phyloP scores from a whole-genome alignment of 1,284 basidiomycete species.

The Apiotrichum brassicae region DNA sequence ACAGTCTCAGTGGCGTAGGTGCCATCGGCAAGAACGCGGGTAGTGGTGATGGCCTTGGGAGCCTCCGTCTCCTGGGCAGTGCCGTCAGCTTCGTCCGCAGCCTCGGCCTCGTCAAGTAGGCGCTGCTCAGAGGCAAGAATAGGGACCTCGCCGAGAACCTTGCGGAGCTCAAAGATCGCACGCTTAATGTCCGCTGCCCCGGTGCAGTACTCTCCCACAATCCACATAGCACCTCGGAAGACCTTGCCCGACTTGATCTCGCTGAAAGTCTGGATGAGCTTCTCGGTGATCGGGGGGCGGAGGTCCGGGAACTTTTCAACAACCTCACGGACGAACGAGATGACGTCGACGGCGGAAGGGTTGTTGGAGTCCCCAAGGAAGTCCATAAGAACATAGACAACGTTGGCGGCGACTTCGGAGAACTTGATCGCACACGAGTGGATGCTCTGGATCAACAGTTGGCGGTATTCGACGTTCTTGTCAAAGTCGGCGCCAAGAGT shows the following conservation, averaged over 20 bases:
- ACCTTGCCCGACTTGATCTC: slow-evolving; percentile 98
- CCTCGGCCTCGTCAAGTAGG: slow-evolving; percentile 66
- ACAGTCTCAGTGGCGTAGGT: slow-evolving; percentile 97
- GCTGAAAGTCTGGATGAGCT: slow-evolving; percentile 72
- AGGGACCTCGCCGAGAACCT: slow-evolving; percentile 90
- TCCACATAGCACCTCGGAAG: slow-evolving; percentile 95
- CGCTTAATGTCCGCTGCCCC: slow-evolving; percentile 59
- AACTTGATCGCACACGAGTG: slow-evolving; percentile 96
- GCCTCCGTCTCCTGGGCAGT: slow-evolving; percentile 42
- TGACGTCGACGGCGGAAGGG: slow-evolving; percentile 90
- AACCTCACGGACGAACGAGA: slow-evolving; percentile 91
- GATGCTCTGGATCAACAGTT: slow-evolving; percentile 94
- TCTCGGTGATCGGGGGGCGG: slow-evolving; percentile 75
- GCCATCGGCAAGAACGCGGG: slow-evolving; percentile 81
- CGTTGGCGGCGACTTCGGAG: slow-evolving; percentile 94
- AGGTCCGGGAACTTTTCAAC: slow-evolving; percentile 96
- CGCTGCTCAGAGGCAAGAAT: slow-evolving; percentile 86
- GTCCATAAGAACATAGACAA: slow-evolving; percentile 96
- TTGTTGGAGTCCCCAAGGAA: slow-evolving; percentile 96
- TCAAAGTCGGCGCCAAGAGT: slow-evolving; percentile 74
- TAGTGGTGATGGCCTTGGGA: slow-evolving; percentile 50
- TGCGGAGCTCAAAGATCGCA: slow-evolving; percentile 74
- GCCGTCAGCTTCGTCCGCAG: slow-evolving; percentile 50
- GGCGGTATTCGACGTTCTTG: slow-evolving; percentile 87
- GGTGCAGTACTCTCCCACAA: slow-evolving; percentile 90